Evolutionary conservation across 768 basidiomycete species (phyloP), one percentile per base, ranked within the genome.

Genomic region (Galerina marginata): DNA sequence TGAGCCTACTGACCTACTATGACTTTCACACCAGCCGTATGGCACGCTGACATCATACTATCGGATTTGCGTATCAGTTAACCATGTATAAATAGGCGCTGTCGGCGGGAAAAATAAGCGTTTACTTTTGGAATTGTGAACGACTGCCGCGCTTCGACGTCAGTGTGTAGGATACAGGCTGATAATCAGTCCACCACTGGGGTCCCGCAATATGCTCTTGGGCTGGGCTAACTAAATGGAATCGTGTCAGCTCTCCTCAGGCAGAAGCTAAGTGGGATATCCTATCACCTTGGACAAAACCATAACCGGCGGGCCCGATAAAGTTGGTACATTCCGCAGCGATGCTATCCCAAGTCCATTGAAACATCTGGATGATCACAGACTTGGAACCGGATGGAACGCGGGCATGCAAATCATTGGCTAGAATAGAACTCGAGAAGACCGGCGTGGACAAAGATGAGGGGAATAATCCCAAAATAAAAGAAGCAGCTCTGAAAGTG

Each of bases 181-280:
- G 89, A 65, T 91, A 90, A 67, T 89, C 88, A 0, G 88, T 90
- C 88, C 88, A 90, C 89, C 89, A 90, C 65, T 88, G 80, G 2
- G 74, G 10, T 4, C 88, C 88, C 12, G 72, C 64, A 44, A 89
- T 72, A 64, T 88, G 87, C 63, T 89, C 88, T 58, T 79, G 77
- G 2, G 87, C 77, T 0, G 86, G 85, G 67, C 80, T 81, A 47
- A 79, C 80, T 81, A 54, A 42, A 45, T 37, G 37, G 43, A 50
- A 33, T 14, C 3, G 46, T 46, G 23, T 55, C 15, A n/a, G 4
- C 40, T 9, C 16, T 29, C n/a, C n/a, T 20, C 9, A 3, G 16
- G 37, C 11, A n/a, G 5, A 39, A 56, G 5, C 6, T 9, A 9
- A 40, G 11, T 2, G 11, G 38, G 29, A 33, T n/a, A 60, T 38